A percentile compares a stretch with the other conserved stretches of the same genome.
These are phyloP conservation scores for Solanum chiquidenum DNA, from an alignment of 257 asterid species.

Conservation along the genomic window DNA sequence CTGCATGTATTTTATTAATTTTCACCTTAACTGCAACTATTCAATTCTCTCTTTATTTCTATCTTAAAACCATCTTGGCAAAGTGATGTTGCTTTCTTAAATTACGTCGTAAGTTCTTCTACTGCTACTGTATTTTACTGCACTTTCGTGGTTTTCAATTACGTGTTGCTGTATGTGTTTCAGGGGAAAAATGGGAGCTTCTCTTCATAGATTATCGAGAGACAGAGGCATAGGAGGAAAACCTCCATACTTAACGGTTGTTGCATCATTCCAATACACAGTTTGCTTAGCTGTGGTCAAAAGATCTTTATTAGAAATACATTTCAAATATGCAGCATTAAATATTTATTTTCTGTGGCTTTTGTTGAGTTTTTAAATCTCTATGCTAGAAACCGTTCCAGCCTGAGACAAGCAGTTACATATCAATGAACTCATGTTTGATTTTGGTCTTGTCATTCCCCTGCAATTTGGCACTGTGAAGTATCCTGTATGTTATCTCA, in stretches of 20 bases:
- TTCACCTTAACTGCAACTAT: not conserved
- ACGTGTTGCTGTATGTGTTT: not conserved
- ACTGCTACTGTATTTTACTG: not conserved
- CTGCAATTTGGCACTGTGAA: not conserved
- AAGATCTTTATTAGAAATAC: not conserved
- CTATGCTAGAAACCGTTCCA: not conserved
- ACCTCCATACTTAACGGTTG: constrained; percentile 69
- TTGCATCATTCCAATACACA: not conserved
- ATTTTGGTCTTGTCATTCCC: not conserved
- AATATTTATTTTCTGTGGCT: not conserved
- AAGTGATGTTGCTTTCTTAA: not conserved
- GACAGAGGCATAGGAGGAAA: constrained; percentile 43
- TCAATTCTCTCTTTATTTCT: not conserved
- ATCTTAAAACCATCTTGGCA: not conserved
- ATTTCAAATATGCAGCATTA: not conserved
- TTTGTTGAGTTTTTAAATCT: not conserved
- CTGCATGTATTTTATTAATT: not conserved
- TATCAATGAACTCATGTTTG: not conserved
- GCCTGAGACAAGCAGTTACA: not conserved
- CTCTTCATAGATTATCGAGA: constrained; percentile 38
- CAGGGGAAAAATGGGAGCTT: constrained; percentile 84
- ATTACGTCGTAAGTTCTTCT: not conserved
- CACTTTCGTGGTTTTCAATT: not conserved
- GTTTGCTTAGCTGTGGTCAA: not conserved
- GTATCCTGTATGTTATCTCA: not conserved